A percentile compares a stretch with the other conserved stretches of the same genome.
These are phyloP conservation scores for Funneliformis mosseae DNA, from an alignment of 192 early-diverging fungal species.

Conservation along the genomic window DNA sequence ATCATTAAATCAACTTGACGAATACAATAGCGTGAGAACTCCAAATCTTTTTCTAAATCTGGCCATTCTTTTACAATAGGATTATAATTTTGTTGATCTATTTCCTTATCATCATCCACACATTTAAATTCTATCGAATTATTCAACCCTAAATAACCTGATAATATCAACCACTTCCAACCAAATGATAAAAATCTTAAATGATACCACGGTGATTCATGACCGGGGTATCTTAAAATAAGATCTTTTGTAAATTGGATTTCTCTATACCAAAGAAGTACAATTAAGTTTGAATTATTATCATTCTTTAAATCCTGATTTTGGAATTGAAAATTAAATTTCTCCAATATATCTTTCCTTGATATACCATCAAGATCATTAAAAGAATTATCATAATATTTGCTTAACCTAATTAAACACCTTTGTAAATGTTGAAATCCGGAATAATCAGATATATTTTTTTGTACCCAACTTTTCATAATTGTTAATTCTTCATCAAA, in stretches of 20 bases:
- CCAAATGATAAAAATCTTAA: conserved; percentile 47
- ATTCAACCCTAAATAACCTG: background rate
- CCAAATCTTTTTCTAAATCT: background rate
- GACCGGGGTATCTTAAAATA: conserved; percentile 49
- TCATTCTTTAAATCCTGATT: background rate
- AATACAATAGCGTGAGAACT: conserved; percentile 6
- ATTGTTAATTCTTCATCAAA: conserved; percentile 38
- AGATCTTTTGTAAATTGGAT: conserved; percentile 35
- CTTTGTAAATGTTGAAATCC: conserved; percentile 49
- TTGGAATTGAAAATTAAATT: background rate
- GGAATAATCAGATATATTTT: conserved; percentile 55
- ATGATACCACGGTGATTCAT: conserved; percentile 58
- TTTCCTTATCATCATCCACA: background rate
- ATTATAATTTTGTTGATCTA: background rate
- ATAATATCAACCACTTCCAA: conserved; percentile 37
- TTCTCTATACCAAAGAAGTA: conserved; percentile 39
- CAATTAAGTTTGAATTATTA: background rate
- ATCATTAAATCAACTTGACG: background rate
- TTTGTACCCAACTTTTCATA: conserved; percentile 41
- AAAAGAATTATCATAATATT: background rate
- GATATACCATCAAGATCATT: conserved; percentile 27
- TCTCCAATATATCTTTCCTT: conserved; percentile 15
- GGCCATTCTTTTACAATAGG: background rate
- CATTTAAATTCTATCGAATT: background rate
- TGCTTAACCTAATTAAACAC: conserved; percentile 34